phyloP scores from a whole-genome alignment of 768 basidiomycete species.

The Hydnomerulius pinastri region DNA sequence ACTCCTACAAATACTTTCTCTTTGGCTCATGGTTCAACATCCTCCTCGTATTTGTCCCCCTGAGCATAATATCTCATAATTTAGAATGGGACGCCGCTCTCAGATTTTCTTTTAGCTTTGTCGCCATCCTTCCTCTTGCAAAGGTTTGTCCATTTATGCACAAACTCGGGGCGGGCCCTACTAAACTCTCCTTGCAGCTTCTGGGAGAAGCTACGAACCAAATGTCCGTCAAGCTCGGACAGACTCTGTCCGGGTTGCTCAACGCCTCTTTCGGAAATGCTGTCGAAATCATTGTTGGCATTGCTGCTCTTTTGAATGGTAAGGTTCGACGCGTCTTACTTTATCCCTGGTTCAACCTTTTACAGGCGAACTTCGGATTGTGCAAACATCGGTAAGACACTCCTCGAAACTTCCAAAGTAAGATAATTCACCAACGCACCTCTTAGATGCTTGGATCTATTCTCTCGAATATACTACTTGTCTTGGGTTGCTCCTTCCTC shows the following conservation, averaged over 20 bases:
- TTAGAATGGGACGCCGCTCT: conserved; percentile 73
- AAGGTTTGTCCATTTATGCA: conserved; percentile 49
- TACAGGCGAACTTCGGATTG: conserved; percentile 78
- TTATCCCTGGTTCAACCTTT: conserved; percentile 6
- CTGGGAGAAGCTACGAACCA: conserved; percentile 84
- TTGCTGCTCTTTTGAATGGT: conserved; percentile 84
- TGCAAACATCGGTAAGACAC: conserved; percentile 78
- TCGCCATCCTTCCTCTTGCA: conserved; percentile 86
- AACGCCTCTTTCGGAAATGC: conserved; percentile 87
- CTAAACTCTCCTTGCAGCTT: conserved; percentile 41
- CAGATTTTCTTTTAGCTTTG: conserved; percentile 74
- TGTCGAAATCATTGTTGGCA: conserved; percentile 87
- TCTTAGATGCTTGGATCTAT: conserved; percentile 86
- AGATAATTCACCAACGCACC: not conserved
- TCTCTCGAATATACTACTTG: conserved; percentile 85
- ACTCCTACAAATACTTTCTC: conserved; percentile 61
- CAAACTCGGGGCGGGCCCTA: not conserved
- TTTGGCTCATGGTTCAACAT: conserved; percentile 73
- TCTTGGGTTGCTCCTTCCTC: conserved; percentile 89
- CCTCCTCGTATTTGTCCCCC: conserved; percentile 77
- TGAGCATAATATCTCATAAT: conserved; percentile 65
- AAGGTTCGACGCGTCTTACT: conserved; percentile 5
- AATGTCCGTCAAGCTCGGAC: conserved; percentile 73
- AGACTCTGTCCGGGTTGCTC: conserved; percentile 83
- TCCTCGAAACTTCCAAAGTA: not conserved